A percentile compares a stretch with the other conserved stretches of the same genome.
Conservation (phyloP, 345 rosid genomes). For the Iberis pinnata region DNA sequence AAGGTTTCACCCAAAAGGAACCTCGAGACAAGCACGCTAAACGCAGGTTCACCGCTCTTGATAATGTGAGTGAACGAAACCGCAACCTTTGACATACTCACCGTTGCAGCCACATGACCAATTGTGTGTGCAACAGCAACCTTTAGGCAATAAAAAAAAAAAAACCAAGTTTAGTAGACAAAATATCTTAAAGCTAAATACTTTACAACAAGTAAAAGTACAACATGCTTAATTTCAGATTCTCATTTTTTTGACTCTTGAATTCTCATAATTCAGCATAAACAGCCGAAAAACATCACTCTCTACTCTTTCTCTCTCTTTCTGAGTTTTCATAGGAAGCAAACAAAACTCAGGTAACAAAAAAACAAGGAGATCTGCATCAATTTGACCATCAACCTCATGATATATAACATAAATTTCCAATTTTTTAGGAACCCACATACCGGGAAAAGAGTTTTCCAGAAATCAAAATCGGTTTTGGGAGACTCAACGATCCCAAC, state of each 20-base stretch:
- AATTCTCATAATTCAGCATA: not conserved
- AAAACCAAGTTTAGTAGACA: conserved; percentile 18
- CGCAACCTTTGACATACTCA: conserved; percentile 99
- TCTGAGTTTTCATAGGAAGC: conserved; percentile 33
- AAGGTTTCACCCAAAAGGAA: conserved; percentile 83
- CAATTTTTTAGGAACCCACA: conserved; percentile 33
- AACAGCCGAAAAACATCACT: conserved; percentile 28
- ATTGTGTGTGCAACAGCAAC: conserved; percentile 99
- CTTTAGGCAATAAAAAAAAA: conserved; percentile 29
- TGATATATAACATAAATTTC: conserved; percentile 16
- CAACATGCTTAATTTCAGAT: not conserved
- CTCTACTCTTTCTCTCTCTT: conserved; percentile 17
- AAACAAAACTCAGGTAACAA: conserved; percentile 39
- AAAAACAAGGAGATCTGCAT: conserved; percentile 35
- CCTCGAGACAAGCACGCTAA: conserved; percentile 90
- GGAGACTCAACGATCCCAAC: conserved; percentile 83
- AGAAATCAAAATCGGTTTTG: conserved; percentile 73
- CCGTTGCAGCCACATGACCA: conserved; percentile 99
- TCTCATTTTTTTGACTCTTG: not conserved
- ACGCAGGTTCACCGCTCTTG: conserved; percentile 98
- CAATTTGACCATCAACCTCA: conserved; percentile 19
- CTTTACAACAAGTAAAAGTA: conserved; percentile 3
- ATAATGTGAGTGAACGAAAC: conserved; percentile 97
- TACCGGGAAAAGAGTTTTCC: conserved; percentile 93
- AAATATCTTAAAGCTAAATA: not conserved